Base-by-base conservation (phyloP, 768 basidiomycete genomes). In the Cytidiella melzeri region DNA sequence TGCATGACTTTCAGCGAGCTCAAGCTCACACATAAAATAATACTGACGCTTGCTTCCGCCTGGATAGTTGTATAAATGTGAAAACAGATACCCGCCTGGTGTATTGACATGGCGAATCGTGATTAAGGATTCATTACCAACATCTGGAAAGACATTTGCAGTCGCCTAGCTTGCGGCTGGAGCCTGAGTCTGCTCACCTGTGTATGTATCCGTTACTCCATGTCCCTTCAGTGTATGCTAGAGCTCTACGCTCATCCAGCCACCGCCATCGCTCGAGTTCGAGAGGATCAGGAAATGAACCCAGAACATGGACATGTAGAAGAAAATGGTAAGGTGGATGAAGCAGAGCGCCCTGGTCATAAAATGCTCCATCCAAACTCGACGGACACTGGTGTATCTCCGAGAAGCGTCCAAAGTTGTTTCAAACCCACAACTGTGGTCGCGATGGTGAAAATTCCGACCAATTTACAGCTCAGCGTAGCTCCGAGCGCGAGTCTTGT, bases 211-310 rank as follows among this genome's bases (percentile, higher is more conserved):
- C 10, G 76, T 74, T 95, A 98, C 96, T 5, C 85, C 80, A 39
- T 82, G 83, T 5, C 93, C 92, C 13, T 83, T 75, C 11, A 99
- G 73, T 0, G 94, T 97, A 62, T 98, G 95, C 68, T 97, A 94
- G 71, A 99, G 98, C 64, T 93, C 94, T 2, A 92, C 90, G 69
- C 90, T 95, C 96, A 99, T 99, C 68, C 98, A 99, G 1, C 94
- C 93, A 64, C 98, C 96, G 0, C 96, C 96, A 45, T 98, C 95
- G 26, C 96, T 96, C 1, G 89, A 87, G 66, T 86, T 87, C 60
- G 82, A 79, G 24, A 99, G 73, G 56, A 99, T 77, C 61, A 84
- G 61, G 69, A 98, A 97, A 65, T 99, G 96, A 45, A 99, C 82
- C 67, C 86, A 78, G 73, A 99, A 99, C 89, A 96, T 96, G 62